Evolutionary conservation across 2,329 filamentous ascomycete genomes (phyloP), one percentile per base, ranked within the genome.

Genomic region (Beauveria asiatica): DNA sequence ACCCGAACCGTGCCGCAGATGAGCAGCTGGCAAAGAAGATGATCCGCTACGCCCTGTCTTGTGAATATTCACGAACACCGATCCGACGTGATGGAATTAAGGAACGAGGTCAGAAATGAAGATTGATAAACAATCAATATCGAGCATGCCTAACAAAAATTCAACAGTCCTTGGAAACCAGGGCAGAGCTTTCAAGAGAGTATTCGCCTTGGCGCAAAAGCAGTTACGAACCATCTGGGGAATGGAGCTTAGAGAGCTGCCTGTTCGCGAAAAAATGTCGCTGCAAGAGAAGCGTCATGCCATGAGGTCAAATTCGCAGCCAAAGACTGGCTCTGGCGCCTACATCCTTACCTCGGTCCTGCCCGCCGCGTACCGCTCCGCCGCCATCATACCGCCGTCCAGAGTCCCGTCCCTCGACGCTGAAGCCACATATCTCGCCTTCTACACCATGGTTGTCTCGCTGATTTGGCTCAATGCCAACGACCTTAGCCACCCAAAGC

Each of bases 211-310:
- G 45, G 90, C 93, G 46, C 93, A 99, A 71, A 74, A 77, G 39
- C 83, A 89, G 65, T 76, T 99, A 42, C 78, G 80, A 52, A 75
- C 76, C 2, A 81, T 86, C 1, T 97, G 96, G 74, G 94, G 94
- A n/a, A 96, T 97, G 92, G 83, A 92, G 71, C 83, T 99, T 80
- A 80, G 84, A 4, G 92, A 97, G 74, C 78, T 97, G 54, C 92
- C 94, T 0, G 78, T 82, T 1, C 83, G 83, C 68, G 93, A 97
- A 68, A 95, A 92, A 72, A 81, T 89, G 53, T 91, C 91, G 0
- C 74, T 96, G 39, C 85, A 85, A 62, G 89, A 96, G 64, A 83
- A 83, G 70, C 84, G 90, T 67, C 86, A 89, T 79, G 89, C 88
- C 86, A 75, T 62, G 75, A 75, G 71, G 59, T 71, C 78, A 11